These are phyloP conservation scores for Clonostachys sp. DNA, from an alignment of 2,329 filamentous ascomycete genomes.

Conservation along the genomic window DNA sequence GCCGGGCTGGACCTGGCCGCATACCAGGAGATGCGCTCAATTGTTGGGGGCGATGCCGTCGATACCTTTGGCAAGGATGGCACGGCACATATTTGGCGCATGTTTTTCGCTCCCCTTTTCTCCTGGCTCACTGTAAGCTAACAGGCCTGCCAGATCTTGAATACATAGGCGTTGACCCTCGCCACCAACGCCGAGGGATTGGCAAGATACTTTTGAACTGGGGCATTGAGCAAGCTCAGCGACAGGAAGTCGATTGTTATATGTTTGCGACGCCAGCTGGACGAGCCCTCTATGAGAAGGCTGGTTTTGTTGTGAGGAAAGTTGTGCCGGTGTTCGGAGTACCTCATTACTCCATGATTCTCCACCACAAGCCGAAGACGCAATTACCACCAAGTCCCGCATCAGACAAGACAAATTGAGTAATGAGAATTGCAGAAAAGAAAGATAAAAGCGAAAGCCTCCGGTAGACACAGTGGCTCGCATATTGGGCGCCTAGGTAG, in stretches of 20 bases:
- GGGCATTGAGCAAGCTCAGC: too few relatives aligned
- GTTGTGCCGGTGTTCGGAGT: neutral
- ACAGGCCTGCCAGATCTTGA: neutral
- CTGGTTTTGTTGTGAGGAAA: neutral
- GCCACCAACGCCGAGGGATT: neutral
- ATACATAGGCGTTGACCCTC: neutral
- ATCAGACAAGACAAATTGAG: too few relatives aligned
- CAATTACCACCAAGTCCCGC: too few relatives aligned
- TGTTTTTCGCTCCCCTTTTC: too few relatives aligned
- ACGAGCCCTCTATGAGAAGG: neutral
- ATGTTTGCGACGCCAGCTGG: neutral
- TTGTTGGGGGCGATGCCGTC: neutral
- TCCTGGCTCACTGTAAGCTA: too few relatives aligned
- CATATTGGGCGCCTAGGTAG: too few relatives aligned
- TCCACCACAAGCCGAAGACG: too few relatives aligned
- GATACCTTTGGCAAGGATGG: neutral
- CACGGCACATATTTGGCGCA: neutral
- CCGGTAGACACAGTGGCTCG: too few relatives aligned
- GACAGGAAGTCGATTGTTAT: neutral
- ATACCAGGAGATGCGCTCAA: neutral
- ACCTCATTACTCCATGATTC: neutral
- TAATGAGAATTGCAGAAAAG: too few relatives aligned
- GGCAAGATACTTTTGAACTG: neutral
- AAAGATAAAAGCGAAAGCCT: too few relatives aligned
- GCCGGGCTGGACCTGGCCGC: neutral